Conservation (phyloP, 257 asterid genomes). For the Primulina tabacum region DNA sequence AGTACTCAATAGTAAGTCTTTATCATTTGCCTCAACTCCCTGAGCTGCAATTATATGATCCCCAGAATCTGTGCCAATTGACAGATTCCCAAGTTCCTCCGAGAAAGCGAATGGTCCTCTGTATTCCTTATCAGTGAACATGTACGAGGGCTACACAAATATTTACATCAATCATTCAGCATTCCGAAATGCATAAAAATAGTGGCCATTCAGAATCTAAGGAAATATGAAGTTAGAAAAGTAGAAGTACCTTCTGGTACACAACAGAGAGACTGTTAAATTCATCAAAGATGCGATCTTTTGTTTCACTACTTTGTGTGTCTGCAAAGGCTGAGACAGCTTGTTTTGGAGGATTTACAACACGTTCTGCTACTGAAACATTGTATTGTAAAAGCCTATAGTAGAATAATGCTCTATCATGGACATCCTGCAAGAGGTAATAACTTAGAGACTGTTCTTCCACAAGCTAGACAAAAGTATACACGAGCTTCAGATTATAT, state of each 20-base stretch:
- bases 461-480: constrained; percentile 14
- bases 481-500: constrained; percentile 17
- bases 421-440: constrained; percentile 83
- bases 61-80: constrained; percentile 59
- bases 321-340: constrained; percentile 99
- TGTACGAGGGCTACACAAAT: constrained; percentile 87
- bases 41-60: constrained; percentile 55
- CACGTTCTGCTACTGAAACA: constrained; percentile 76
- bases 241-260: constrained; percentile 75
- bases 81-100: constrained; percentile 72
- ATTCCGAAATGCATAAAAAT: constrained; percentile 7
- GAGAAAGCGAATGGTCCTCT: constrained; percentile 96
- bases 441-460: constrained; percentile 28
- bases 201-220: not conserved
- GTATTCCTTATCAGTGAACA: constrained; percentile 96
- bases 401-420: constrained; percentile 93
- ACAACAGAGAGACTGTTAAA: constrained; percentile 96
- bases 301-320: constrained; percentile 87
- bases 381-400: constrained; percentile 80
- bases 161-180: constrained; percentile 16
- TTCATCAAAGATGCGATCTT: constrained; percentile 98
- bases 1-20: constrained; percentile 76
- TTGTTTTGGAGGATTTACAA: constrained; percentile 98
- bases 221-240: not conserved
- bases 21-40: constrained; percentile 82